These are phyloP conservation scores for Trichoderma sp. DNA, from an alignment of 2,329 filamentous ascomycete species.

Conservation along the genomic window DNA sequence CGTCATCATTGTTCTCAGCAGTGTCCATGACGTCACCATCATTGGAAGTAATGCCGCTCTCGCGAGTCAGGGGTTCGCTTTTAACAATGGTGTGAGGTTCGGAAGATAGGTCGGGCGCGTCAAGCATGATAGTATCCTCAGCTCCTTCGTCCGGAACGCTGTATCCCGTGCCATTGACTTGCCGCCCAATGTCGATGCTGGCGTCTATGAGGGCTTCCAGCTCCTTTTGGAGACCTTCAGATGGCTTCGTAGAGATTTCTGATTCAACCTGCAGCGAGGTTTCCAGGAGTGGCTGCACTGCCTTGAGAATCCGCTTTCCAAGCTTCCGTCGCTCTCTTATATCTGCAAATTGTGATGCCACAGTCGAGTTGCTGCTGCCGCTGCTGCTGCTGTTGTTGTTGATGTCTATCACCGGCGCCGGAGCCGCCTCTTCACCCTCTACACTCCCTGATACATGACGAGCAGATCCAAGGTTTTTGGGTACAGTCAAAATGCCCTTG, in stretches of 20 bases:
- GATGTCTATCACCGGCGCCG: constrained; percentile 50
- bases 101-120: constrained; percentile 48
- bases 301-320: constrained; percentile 87
- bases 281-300: constrained; percentile 77
- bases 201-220: constrained; percentile 74
- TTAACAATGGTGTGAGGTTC: constrained; percentile 51
- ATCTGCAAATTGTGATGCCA: constrained; percentile 62
- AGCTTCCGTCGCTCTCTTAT: constrained; percentile 80
- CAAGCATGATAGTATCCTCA: constrained; percentile 57
- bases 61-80: constrained; percentile 34
- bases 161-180: constrained; percentile 43
- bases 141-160: constrained; percentile 45
- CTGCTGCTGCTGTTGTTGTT: constrained; percentile 40
- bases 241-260: constrained; percentile 72
- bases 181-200: constrained; percentile 61
- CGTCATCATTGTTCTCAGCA: constrained; percentile 44
- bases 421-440: constrained; percentile 38
- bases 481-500: constrained; percentile 53
- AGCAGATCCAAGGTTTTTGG: constrained; percentile 37
- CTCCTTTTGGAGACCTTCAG: constrained; percentile 71
- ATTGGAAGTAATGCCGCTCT: constrained; percentile 29
- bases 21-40: constrained; percentile 44
- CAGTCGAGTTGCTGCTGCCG: constrained; percentile 55
- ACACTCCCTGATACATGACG: constrained; percentile 39
- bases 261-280: constrained; percentile 77